A percentile compares a stretch with the other conserved stretches of the same genome.
Evolutionary conservation across 371 early-diverging fungal genomes (phyloP).

Genomic region (Nematocida sp.): DNA sequence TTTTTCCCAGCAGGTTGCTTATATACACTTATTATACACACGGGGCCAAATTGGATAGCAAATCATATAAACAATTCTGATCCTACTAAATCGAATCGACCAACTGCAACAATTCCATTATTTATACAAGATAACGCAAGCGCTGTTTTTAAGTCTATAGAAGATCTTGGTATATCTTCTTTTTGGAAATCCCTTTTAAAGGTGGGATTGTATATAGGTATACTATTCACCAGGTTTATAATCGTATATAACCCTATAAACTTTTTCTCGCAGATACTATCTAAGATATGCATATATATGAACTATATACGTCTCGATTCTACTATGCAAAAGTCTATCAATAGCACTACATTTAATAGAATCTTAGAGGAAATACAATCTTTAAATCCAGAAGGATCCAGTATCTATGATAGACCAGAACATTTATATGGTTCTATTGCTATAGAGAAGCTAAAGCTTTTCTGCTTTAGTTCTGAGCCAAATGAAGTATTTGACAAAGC

Average conservation of each 20-base stretch:
- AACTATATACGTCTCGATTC: background rate
- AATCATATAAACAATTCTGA: background rate
- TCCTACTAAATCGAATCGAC: background rate
- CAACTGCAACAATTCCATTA: background rate
- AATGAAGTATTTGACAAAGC: background rate
- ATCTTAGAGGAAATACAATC: background rate
- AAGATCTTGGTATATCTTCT: background rate
- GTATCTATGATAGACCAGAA: too few relatives aligned
- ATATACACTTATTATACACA: background rate
- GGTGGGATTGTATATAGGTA: background rate
- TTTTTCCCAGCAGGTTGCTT: background rate
- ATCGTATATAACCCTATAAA: background rate
- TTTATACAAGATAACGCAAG: background rate
- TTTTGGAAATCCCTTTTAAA: background rate
- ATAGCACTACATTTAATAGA: background rate
- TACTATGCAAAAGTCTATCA: background rate
- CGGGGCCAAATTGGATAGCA: too few relatives aligned
- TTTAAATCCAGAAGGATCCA: too few relatives aligned
- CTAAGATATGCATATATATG: background rate
- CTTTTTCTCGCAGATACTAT: background rate
- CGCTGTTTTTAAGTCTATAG: background rate
- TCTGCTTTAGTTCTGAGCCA: background rate
- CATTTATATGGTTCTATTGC: too few relatives aligned
- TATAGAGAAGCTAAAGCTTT: too few relatives aligned
- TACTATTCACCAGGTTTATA: background rate